Evolutionary conservation across 2,329 filamentous ascomycete genomes (phyloP), one percentile per base, ranked within the genome.

Genomic region (Xylaria sp.): DNA sequence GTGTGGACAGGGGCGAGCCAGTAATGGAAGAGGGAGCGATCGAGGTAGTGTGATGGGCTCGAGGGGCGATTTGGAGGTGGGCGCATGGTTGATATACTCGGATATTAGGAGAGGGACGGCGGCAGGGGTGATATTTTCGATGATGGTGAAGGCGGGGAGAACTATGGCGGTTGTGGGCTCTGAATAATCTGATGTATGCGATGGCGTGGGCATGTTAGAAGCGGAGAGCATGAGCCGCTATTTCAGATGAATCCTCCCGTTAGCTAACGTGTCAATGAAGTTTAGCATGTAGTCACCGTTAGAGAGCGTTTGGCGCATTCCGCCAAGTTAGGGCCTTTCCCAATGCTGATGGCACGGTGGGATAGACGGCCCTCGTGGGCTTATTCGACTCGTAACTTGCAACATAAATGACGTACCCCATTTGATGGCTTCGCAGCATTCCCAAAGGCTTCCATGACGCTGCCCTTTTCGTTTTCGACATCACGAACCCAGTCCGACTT

Each of bases 401-500:
- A 56, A 56, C 13, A 18, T 23, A 28, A 36, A 49, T 36, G 52
- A 84, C 88, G 79, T 82, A 94, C 92, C 67, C 92, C 92, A 71
- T 92, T 93, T 31, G 80, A 85, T 0, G 91, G 91, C 78, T 85
- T 86, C 12, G 84, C 82, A 1, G 85, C 84, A 63, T 83, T 83
- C 15, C 82, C 86, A 74, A 94, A 87, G 1, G 92, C 92, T 82
- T 94, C 85, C 92, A 95, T 95, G 39, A 95, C 86, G 78, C 91
- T 94, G 6, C 92, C 92, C 80, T 92, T 91, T 84, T 98, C 96
- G 78, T 98, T 92, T 66, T 88, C 89, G 55, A 97, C 93, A 82
- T 97, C 92, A 69, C 93, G 84, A 77, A 95, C 92, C 96, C 96
- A 99, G 81, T 99, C 96, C 31, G 91, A 88, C 87, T 98, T 97